phyloP scores from a whole-genome alignment of 2,329 filamentous ascomycete genomes.

The Penicillium sp. region DNA sequence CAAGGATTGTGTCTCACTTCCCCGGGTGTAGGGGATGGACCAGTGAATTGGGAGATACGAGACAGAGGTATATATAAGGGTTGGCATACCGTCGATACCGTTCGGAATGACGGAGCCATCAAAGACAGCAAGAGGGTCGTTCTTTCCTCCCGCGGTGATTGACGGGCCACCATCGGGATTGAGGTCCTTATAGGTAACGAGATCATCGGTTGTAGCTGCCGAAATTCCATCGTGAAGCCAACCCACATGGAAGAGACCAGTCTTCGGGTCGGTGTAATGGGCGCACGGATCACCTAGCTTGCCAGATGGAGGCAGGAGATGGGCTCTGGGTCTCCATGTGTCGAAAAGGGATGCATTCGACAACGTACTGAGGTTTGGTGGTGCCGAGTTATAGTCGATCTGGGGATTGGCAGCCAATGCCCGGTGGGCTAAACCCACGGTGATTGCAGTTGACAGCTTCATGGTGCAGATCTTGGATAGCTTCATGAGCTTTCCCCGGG shows the following conservation, averaged over 20 bases:
- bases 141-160: slow-evolving; percentile 15
- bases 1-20: slow-evolving; percentile 47
- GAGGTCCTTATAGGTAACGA: slow-evolving; percentile 15
- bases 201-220: slow-evolving; percentile 13
- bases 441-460: neutral
- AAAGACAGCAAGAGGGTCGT: slow-evolving; percentile 18
- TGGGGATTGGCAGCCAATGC: neutral
- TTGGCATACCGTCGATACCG: slow-evolving; percentile 41
- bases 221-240: slow-evolving; percentile 18
- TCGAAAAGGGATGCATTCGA: slow-evolving; percentile 13
- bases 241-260: slow-evolving; percentile 18
- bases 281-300: slow-evolving; percentile 18
- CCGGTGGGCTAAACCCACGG: neutral
- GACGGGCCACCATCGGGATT: slow-evolving; percentile 7
- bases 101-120: slow-evolving; percentile 18
- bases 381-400: slow-evolving; percentile 10
- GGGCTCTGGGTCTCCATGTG: slow-evolving; percentile 18
- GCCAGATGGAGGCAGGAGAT: slow-evolving; percentile 15
- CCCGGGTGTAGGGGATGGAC: slow-evolving; percentile 42
- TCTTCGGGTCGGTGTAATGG: slow-evolving; percentile 17
- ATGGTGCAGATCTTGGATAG: neutral
- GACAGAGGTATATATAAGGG: slow-evolving; percentile 49
- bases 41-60: slow-evolving; percentile 46
- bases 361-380: slow-evolving; percentile 15
- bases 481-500: neutral